These are phyloP conservation scores for Xylaria sp. DNA, from an alignment of 2,329 filamentous ascomycete species.

Conservation along the genomic window DNA sequence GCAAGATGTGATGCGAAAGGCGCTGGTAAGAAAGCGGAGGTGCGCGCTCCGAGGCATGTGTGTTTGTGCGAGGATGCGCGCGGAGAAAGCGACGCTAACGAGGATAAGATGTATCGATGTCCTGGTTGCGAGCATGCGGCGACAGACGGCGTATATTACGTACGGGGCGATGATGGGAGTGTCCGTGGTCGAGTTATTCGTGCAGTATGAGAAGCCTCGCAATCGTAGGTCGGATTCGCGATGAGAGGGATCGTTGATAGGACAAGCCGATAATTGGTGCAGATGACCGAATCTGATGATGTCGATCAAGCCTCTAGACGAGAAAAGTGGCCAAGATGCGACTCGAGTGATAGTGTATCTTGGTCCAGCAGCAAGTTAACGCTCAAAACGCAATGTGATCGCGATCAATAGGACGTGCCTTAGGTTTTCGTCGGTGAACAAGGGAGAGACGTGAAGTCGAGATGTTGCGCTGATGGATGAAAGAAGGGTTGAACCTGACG, in stretches of 20 bases:
- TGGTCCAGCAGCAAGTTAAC: conserved; percentile 8
- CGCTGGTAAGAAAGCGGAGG: conserved; percentile 17
- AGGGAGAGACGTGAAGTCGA: conserved; percentile 13
- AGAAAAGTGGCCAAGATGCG: conserved; percentile 26
- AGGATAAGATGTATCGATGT: conserved; percentile 9
- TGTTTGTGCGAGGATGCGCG: conserved; percentile 28
- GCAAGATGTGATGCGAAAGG: conserved; percentile 22
- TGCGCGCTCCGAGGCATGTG: conserved; percentile 40
- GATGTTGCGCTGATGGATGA: conserved; percentile 23
- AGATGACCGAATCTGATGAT: conserved; percentile 19
- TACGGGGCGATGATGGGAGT: not conserved
- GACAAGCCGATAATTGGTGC: conserved; percentile 7
- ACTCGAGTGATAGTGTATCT: conserved; percentile 25
- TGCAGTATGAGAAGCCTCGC: not conserved
- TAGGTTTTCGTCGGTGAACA: not conserved
- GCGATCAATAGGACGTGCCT: conserved; percentile 15
- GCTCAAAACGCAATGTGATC: conserved; percentile 1
- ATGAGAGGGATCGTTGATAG: conserved; percentile 5
- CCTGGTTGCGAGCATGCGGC: conserved; percentile 16
- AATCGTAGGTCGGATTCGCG: not conserved
- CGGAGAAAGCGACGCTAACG: not conserved
- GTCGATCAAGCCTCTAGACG: conserved; percentile 11
- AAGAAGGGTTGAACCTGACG: conserved; percentile 35
- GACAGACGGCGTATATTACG: conserved; percentile 1
- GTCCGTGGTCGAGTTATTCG: not conserved